Conservation (phyloP, 164 flowering plant genomes). For the Tinospora cordifolia region DNA sequence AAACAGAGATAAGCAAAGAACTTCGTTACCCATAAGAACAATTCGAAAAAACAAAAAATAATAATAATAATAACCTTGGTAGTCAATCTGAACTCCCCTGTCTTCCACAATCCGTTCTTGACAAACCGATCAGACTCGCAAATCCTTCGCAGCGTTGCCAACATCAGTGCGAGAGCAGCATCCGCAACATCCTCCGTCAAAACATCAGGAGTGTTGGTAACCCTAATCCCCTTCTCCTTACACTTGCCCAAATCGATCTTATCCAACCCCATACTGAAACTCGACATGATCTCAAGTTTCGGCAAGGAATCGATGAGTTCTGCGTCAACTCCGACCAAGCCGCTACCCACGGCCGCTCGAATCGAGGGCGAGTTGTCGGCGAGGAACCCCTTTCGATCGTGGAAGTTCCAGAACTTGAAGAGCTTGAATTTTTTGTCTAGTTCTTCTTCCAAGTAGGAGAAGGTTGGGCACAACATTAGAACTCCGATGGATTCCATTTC, state of each 20-base stretch:
- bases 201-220: conserved; percentile 88
- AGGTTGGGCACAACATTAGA: conserved; percentile 53
- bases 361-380: conserved; percentile 35
- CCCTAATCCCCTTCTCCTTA: conserved; percentile 69
- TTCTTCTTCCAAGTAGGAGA: conserved; percentile 49
- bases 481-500: conserved; percentile 63
- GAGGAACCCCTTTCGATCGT: conserved; percentile 29
- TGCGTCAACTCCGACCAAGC: conserved; percentile 49
- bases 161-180: conserved; percentile 60
- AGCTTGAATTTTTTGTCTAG: conserved; percentile 63
- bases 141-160: conserved; percentile 53
- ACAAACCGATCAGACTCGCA: conserved; percentile 63
- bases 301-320: conserved; percentile 62
- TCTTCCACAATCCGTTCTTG: conserved; percentile 58
- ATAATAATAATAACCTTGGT: conserved; percentile 47
- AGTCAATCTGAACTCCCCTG: conserved; percentile 44
- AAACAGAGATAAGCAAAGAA: no score
- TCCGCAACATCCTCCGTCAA: conserved; percentile 95
- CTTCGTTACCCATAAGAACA: not conserved
- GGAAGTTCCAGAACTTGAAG: conserved; percentile 40
- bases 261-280: conserved; percentile 78
- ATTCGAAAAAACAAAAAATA: not conserved
- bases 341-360: conserved; percentile 68
- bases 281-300: conserved; percentile 69
- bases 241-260: conserved; percentile 74